Evolutionary conservation across 2,329 filamentous ascomycete genomes (phyloP).

Genomic region (Plectosphaerella plurivora): DNA sequence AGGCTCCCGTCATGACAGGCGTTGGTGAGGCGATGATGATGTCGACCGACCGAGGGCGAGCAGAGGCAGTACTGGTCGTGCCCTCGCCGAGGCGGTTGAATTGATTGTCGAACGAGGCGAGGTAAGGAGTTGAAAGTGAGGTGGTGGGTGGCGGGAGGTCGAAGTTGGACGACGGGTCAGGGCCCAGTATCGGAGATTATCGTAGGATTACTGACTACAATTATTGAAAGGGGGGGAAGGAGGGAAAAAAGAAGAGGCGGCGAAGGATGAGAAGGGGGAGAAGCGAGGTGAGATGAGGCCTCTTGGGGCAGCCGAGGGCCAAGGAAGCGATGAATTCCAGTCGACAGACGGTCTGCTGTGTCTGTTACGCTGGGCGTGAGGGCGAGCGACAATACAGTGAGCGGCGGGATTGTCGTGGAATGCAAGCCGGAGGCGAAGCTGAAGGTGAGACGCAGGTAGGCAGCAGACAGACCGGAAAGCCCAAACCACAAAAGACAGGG

Average conservation of each 20-base stretch:
- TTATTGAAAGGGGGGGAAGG: neutral
- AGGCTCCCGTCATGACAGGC: neutral
- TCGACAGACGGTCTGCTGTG: too few relatives aligned
- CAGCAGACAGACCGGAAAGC: neutral
- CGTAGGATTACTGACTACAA: neutral
- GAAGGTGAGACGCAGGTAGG: neutral
- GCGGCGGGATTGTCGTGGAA: neutral
- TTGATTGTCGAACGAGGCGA: too few relatives aligned
- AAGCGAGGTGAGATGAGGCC: too few relatives aligned
- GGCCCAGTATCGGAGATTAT: neutral
- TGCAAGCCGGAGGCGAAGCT: conserved; percentile 2
- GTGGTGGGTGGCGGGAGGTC: too few relatives aligned
- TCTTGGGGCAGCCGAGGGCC: neutral
- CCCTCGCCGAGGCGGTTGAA: too few relatives aligned
- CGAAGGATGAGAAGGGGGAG: neutral
- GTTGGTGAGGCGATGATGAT: neutral
- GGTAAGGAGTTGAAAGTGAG: too few relatives aligned
- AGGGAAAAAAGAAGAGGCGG: neutral
- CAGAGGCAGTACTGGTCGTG: too few relatives aligned
- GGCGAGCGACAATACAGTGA: too few relatives aligned
- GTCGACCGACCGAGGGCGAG: too few relatives aligned
- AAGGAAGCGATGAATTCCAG: neutral
- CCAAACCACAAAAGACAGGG: neutral
- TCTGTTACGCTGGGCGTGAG: too few relatives aligned
- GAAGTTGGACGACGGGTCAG: neutral